Evolutionary conservation across 2,329 filamentous ascomycete species (phyloP).

Genomic region (Didymella exigua): DNA sequence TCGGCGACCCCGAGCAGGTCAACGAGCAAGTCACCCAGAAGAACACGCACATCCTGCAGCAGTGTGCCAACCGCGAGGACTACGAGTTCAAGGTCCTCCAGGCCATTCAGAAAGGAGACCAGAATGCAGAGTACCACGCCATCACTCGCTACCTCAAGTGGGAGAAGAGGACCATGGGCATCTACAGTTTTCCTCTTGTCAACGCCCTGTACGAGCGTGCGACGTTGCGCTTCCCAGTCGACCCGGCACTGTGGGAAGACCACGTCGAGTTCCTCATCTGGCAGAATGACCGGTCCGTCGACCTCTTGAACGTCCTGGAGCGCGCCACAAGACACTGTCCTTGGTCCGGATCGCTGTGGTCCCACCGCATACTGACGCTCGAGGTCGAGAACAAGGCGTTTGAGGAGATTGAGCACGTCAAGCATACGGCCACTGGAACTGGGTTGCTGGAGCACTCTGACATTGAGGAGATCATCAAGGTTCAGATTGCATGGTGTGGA

Average conservation of each 20-base stretch:
- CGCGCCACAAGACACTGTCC: conserved; percentile 89
- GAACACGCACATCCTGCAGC: conserved; percentile 67
- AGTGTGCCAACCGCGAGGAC: conserved; percentile 68
- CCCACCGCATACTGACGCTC: conserved; percentile 81
- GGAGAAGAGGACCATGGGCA: conserved; percentile 70
- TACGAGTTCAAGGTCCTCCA: conserved; percentile 70
- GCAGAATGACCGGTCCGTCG: conserved; percentile 52
- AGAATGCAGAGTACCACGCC: conserved; percentile 60
- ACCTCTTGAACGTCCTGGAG: conserved; percentile 73
- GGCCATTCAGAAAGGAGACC: conserved; percentile 62
- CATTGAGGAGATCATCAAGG: conserved; percentile 85
- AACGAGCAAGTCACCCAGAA: conserved; percentile 72
- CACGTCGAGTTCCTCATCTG: conserved; percentile 74
- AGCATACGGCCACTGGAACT: conserved; percentile 87
- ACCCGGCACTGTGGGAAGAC: conserved; percentile 81
- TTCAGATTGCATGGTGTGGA: conserved; percentile 93
- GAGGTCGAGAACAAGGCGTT: conserved; percentile 80
- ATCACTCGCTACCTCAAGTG: conserved; percentile 78
- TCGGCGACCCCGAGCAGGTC: conserved; percentile 71
- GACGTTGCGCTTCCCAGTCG: conserved; percentile 72
- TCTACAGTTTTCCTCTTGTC: conserved; percentile 59
- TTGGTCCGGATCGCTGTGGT: conserved; percentile 91
- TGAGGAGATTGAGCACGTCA: conserved; percentile 82
- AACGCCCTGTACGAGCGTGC: conserved; percentile 78
- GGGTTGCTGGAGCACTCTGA: conserved; percentile 83